Evolutionary conservation across 176 grass and related monocot species (phyloP).

Genomic region (Melocanna baccifera): DNA sequence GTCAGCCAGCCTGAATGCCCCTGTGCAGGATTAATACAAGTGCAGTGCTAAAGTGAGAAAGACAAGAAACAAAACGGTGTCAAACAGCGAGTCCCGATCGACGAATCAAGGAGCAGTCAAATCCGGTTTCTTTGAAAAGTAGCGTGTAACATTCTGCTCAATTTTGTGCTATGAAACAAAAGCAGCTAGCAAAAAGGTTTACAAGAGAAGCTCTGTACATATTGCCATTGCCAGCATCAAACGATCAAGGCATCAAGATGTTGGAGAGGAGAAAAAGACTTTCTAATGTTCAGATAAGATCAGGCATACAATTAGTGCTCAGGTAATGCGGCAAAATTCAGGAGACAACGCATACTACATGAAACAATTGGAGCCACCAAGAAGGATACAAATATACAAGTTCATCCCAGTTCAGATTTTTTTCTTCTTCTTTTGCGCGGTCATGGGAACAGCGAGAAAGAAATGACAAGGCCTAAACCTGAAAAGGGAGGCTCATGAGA

Average conservation of each 20-base stretch:
- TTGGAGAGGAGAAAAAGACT: neutral
- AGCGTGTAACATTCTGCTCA: neutral
- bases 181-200: neutral
- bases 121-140: neutral
- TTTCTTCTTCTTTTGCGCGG: neutral
- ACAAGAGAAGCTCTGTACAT: neutral
- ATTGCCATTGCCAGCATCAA: neutral
- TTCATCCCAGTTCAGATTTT: neutral
- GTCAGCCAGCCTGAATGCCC: slow-evolving; percentile 46
- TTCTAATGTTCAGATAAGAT: slow-evolving; percentile 9
- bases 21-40: slow-evolving; percentile 40
- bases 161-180: slow-evolving; percentile 10
- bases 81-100: neutral
- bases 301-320: neutral
- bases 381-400: neutral
- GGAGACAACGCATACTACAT: neutral
- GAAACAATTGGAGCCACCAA: neutral
- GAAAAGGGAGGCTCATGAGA: neutral
- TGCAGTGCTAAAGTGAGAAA: slow-evolving; percentile 6
- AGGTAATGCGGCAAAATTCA: neutral
- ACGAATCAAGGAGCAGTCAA: neutral
- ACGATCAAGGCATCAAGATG: neutral
- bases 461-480: neutral
- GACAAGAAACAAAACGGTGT: slow-evolving; percentile 22
- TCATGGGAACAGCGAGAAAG: neutral